Evolutionary conservation across 108 stramenopile genomes (phyloP), one percentile per base, ranked within the genome.

Genomic region (Mayamaea pseudoterrestris): DNA sequence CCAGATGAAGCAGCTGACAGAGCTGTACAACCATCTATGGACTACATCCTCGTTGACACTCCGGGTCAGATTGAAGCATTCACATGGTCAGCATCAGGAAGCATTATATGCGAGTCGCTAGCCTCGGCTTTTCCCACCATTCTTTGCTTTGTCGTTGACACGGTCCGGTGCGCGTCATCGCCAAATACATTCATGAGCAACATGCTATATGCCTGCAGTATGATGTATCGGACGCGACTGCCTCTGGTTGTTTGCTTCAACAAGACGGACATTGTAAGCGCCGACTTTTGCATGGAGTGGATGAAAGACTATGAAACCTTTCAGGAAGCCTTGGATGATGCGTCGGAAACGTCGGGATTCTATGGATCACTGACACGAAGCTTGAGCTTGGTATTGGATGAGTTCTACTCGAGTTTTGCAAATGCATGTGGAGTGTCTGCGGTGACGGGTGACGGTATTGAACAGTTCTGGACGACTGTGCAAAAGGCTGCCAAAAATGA

Each of bases 51-150:
- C 25, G 80, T 99, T 27, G 98, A 99, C 65, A 99, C 98, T 8
- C 98, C 98, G 12, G 98, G 98, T 20, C 97, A 99, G 71, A 99
- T 99, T 53, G 98, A 99, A 71, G 92, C 92, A 27, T 99, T 99
- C 78, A 96, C 96, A 1, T 99, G 98, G 98, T 90, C 87, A 28
- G 98, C 98, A 2, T 95, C 93, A 8, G 98, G 98, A 22, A 50
- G 73, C 34, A 96, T 99, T 45, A 74, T 98, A 30, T 86, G 92
- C 21, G 94, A 96, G 44, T 68, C 91, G 3, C 73, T 99, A 3
- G 94, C 95, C 7, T 65, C 84, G 14, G 57, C 95, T 12, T 94
- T 97, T 68, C 96, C 98, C 28, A 99, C 98, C 16, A 69, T 90
- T 11, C 44, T 99, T 26, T 69, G 89, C 17, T 99, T 93, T 59